These are phyloP conservation scores for Mucor sp. DNA, from an alignment of 371 early-diverging fungal species.

Conservation along the genomic window DNA sequence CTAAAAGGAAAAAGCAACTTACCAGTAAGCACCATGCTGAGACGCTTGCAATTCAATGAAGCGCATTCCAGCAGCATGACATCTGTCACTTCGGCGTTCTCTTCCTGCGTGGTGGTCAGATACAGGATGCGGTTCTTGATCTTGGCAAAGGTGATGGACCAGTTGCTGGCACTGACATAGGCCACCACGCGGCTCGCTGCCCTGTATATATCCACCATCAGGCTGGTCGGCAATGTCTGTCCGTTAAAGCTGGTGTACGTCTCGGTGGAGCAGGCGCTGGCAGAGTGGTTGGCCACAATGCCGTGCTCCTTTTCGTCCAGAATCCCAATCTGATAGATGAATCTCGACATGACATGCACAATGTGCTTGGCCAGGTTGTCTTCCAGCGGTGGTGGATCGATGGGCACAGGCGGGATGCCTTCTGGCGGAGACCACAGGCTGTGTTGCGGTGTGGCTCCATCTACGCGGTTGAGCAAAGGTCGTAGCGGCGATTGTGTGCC, in stretches of 20 bases:
- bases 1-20: no score
- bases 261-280: slow-evolving; percentile 16
- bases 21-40: slow-evolving; percentile 71
- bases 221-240: slow-evolving; percentile 6
- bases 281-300: slow-evolving; percentile 33
- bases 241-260: slow-evolving; percentile 17
- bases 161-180: slow-evolving; percentile 79
- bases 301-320: slow-evolving; percentile 25
- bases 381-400: slow-evolving; percentile 76
- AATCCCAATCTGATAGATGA: slow-evolving; percentile 50
- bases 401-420: slow-evolving; percentile 18
- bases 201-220: slow-evolving; percentile 54
- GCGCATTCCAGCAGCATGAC: slow-evolving; percentile 62
- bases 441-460: neutral
- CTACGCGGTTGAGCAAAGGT: neutral
- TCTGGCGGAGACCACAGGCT: neutral
- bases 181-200: slow-evolving; percentile 69
- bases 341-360: slow-evolving; percentile 57
- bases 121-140: slow-evolving; percentile 57
- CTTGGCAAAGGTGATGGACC: slow-evolving; percentile 69
- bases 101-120: slow-evolving; percentile 55
- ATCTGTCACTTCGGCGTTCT: slow-evolving; percentile 70
- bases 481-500: neutral
- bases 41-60: slow-evolving; percentile 62
- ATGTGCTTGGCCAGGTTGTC: slow-evolving; percentile 68